Conservation (phyloP, 1,139 yeast species). For the Pneumocystis sp. region DNA sequence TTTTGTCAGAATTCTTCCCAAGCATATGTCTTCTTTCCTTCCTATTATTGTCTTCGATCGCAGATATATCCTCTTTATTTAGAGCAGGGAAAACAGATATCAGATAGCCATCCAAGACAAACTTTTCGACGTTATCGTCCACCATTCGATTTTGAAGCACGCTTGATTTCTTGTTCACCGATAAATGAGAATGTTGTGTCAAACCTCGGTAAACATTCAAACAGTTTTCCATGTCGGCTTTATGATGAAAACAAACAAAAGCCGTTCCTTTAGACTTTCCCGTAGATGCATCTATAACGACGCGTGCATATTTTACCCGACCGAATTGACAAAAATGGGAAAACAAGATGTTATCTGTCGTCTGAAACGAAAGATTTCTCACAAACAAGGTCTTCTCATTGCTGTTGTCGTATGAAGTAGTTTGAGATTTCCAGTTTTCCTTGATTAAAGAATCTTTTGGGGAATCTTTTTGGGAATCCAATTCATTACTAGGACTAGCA, state of each 20-base stretch:
- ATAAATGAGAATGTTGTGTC: slow-evolving; percentile 20
- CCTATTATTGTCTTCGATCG: slow-evolving; percentile 59
- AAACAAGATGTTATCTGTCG: slow-evolving; percentile 59
- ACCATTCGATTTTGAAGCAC: slow-evolving; percentile 62
- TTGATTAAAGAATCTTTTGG: background rate
- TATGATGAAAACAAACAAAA: slow-evolving; percentile 65
- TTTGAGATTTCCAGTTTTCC: slow-evolving; percentile 1
- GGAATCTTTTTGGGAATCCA: background rate
- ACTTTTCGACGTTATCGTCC: slow-evolving; percentile 43
- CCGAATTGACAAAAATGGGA: slow-evolving; percentile 79
- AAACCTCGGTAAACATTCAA: slow-evolving; percentile 55
- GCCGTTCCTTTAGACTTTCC: slow-evolving; percentile 91
- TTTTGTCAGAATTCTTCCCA: slow-evolving; percentile 78
- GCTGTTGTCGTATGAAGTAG: slow-evolving; percentile 19
- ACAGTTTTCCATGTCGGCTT: slow-evolving; percentile 52
- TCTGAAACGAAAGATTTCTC: slow-evolving; percentile 88
- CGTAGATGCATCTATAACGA: slow-evolving; percentile 73
- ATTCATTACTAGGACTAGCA: no score
- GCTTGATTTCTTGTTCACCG: slow-evolving; percentile 33
- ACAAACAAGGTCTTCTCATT: slow-evolving; percentile 47
- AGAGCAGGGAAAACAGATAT: slow-evolving; percentile 72
- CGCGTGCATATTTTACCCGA: slow-evolving; percentile 77
- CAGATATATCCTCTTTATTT: slow-evolving; percentile 70
- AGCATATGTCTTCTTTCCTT: slow-evolving; percentile 55
- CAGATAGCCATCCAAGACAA: slow-evolving; percentile 86